Evolutionary conservation across 2,329 filamentous ascomycete species (phyloP).

Genomic region (Pseudopyricularia javanii): DNA sequence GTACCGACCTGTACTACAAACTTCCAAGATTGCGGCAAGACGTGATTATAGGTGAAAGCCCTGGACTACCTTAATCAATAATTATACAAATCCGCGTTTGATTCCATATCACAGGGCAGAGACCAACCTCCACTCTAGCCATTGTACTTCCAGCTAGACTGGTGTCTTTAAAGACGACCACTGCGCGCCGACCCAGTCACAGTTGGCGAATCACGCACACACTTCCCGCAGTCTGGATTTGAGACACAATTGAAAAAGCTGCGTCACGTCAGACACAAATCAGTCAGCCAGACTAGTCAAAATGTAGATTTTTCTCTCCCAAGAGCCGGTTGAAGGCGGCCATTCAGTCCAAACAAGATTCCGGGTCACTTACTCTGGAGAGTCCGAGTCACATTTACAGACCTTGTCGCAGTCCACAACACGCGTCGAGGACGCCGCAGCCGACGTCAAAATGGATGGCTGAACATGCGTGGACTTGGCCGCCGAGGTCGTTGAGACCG

Average conservation of each 20-base stretch:
- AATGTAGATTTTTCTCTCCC: not conserved
- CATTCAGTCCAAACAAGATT: too few relatives aligned
- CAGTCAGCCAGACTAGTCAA: too few relatives aligned
- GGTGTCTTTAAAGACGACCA: not conserved
- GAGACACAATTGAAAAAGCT: slow-evolving; percentile 1
- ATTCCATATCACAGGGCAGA: too few relatives aligned
- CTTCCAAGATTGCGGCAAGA: too few relatives aligned
- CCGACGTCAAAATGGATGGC: not conserved
- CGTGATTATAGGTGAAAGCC: too few relatives aligned
- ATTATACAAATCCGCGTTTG: too few relatives aligned
- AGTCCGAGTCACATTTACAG: not conserved
- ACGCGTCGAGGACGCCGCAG: not conserved
- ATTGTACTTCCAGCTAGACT: too few relatives aligned
- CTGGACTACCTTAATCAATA: too few relatives aligned
- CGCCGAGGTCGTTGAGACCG: not conserved
- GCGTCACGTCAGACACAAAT: not conserved
- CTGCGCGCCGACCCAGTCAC: not conserved
- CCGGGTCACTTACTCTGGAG: not conserved
- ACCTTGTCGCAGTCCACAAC: not conserved
- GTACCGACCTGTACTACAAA: too few relatives aligned
- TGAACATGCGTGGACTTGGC: not conserved
- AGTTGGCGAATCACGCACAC: not conserved
- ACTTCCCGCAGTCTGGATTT: not conserved
- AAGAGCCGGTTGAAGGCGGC: too few relatives aligned
- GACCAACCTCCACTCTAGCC: too few relatives aligned